Conservation (phyloP, 208 protist species). For the Leishmania turanica region DNA sequence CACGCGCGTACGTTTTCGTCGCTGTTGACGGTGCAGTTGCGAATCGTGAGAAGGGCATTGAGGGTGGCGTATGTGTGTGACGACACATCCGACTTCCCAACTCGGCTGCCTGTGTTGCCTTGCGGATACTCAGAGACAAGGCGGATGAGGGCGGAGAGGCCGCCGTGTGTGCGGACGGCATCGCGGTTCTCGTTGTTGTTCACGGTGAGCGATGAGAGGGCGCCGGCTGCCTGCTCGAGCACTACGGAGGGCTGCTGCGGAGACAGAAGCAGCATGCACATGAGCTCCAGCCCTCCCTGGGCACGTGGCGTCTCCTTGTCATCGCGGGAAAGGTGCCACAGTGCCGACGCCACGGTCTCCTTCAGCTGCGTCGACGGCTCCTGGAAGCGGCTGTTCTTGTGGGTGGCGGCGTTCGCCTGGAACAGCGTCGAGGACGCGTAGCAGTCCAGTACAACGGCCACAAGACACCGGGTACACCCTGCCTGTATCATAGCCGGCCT, state of each 20-base stretch:
- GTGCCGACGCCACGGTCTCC: constrained; percentile 85
- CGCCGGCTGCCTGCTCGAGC: constrained; percentile 88
- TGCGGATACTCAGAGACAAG: constrained; percentile 70
- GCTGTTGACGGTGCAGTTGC: constrained; percentile 81
- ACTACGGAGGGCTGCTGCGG: constrained; percentile 75
- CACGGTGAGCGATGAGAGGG: constrained; percentile 87
- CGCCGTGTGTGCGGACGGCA: constrained; percentile 71
- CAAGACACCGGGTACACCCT: constrained; percentile 66
- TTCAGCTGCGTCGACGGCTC: constrained; percentile 80
- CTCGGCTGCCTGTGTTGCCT: constrained; percentile 25
- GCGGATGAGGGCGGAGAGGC: constrained; percentile 68
- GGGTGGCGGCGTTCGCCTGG: constrained; percentile 17
- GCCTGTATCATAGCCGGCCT: constrained; percentile 54
- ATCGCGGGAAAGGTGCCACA: constrained; percentile 90
- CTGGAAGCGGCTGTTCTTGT: constrained; percentile 54
- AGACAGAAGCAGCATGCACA: constrained; percentile 76
- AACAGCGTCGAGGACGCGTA: constrained; percentile 49
- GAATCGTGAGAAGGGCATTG: constrained; percentile 79
- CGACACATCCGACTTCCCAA: constrained; percentile 30
- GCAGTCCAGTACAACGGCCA: constrained; percentile 81
- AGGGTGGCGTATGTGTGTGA: constrained; percentile 75
- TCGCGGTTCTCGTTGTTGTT: constrained; percentile 87
- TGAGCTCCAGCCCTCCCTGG: constrained; percentile 81
- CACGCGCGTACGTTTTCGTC: constrained; percentile 62
- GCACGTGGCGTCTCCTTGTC: constrained; percentile 84